phyloP scores from a whole-genome alignment of 768 basidiomycete species.

The Hypsizygus marmoreus region DNA sequence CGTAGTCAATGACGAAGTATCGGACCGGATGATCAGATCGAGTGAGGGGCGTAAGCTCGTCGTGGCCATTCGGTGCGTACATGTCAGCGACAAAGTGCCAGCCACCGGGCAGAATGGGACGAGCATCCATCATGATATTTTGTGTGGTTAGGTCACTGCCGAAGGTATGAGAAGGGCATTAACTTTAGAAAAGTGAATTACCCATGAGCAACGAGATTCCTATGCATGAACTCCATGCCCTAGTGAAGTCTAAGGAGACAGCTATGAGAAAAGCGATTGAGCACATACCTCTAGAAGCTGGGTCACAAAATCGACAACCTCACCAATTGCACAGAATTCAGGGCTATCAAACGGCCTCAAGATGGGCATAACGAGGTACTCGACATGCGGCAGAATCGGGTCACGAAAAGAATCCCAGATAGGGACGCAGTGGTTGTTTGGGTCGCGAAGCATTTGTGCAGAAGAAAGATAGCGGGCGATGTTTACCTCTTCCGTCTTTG shows the following conservation, averaged over 20 bases:
- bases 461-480: slow-evolving; percentile 17
- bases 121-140: neutral
- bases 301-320: slow-evolving; percentile 34
- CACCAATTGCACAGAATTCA: slow-evolving; percentile 28
- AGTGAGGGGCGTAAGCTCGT: neutral
- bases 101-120: neutral
- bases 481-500: slow-evolving; percentile 20
- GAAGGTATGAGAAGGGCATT: neutral
- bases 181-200: neutral
- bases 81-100: neutral
- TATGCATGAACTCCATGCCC: neutral
- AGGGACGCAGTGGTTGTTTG: slow-evolving; percentile 15
- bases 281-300: slow-evolving; percentile 21
- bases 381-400: slow-evolving; percentile 9
- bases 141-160: neutral
- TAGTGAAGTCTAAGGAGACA: too few relatives aligned
- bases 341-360: slow-evolving; percentile 38
- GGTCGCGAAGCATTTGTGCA: slow-evolving; percentile 5
- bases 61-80: neutral
- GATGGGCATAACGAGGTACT: slow-evolving; percentile 36
- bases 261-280: too few relatives aligned
- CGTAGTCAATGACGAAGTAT: too few relatives aligned
- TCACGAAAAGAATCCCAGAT: slow-evolving; percentile 22
- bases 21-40: neutral
- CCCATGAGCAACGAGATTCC: neutral